phyloP scores from a whole-genome alignment of 2,329 filamentous ascomycete species.

The Eutypella sp. region DNA sequence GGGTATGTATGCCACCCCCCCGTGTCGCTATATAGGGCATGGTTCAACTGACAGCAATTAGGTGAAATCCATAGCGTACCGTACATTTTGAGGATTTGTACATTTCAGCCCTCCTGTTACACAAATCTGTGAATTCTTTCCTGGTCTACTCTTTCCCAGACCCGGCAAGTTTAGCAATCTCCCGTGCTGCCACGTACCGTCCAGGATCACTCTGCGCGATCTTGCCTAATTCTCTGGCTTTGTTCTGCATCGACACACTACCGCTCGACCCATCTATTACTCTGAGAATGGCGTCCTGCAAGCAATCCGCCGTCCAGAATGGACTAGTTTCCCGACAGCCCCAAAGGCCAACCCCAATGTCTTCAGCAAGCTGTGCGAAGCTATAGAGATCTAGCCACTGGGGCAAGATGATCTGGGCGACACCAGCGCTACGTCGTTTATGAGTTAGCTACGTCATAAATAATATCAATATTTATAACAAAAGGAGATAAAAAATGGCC shows the following conservation, averaged over 20 bases:
- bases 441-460: neutral
- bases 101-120: too few relatives aligned
- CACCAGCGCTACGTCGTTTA: conserved; percentile 4
- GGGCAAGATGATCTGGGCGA: conserved; percentile 11
- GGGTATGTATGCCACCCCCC: too few relatives aligned
- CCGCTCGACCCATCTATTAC: conserved; percentile 3
- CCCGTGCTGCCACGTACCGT: conserved; percentile 8
- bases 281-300: conserved; percentile 7
- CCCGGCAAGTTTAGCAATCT: conserved; percentile 9
- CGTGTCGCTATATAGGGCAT: too few relatives aligned
- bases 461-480: neutral
- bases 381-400: conserved; percentile 13
- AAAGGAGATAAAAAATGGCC: neutral
- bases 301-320: conserved; percentile 8
- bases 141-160: conserved; percentile 3
- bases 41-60: too few relatives aligned
- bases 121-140: too few relatives aligned
- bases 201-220: conserved; percentile 7
- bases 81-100: too few relatives aligned
- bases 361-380: conserved; percentile 10
- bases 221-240: conserved; percentile 6
- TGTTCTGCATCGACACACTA: conserved; percentile 1
- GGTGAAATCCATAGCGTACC: too few relatives aligned
- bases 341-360: conserved; percentile 12
- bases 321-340: conserved; percentile 6